Evolutionary conservation across 2,329 filamentous ascomycete genomes (phyloP).

Genomic region (Trichoderma brevicompactum): DNA sequence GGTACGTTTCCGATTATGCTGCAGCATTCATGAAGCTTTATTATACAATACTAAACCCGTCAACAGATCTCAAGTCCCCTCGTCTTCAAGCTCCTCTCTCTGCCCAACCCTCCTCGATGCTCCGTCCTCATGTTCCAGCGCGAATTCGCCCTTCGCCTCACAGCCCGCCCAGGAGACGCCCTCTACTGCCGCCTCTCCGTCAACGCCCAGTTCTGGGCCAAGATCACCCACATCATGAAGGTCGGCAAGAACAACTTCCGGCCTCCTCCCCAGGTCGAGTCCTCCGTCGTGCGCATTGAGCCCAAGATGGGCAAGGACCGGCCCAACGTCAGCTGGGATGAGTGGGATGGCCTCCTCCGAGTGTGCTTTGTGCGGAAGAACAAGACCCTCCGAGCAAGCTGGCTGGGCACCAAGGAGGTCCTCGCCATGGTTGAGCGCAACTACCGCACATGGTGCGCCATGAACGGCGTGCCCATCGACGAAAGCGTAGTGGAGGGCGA

Average conservation of each 20-base stretch:
- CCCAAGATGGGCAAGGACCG: conserved; percentile 77
- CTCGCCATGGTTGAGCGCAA: conserved; percentile 83
- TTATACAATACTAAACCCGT: not conserved
- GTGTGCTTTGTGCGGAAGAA: conserved; percentile 80
- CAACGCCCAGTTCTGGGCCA: conserved; percentile 87
- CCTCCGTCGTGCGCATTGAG: conserved; percentile 85
- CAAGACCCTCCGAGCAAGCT: conserved; percentile 81
- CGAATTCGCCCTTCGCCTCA: conserved; percentile 89
- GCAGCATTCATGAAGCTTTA: too few species aligned
- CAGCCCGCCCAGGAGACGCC: conserved; percentile 84
- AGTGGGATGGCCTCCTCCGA: conserved; percentile 88
- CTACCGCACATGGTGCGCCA: conserved; percentile 86
- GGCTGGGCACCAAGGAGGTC: conserved; percentile 79
- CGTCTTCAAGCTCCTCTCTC: conserved; percentile 85
- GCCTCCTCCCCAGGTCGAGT: conserved; percentile 90
- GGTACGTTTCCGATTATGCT: conserved; percentile 42
- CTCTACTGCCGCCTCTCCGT: conserved; percentile 90
- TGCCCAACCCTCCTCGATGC: conserved; percentile 78
- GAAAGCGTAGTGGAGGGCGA: conserved; percentile 61
- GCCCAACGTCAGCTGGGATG: conserved; percentile 88
- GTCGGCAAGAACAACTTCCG: conserved; percentile 97
- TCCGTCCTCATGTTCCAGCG: conserved; percentile 96
- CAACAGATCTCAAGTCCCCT: conserved; percentile 82
- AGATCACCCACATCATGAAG: conserved; percentile 77
- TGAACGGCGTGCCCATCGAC: conserved; percentile 79